Conservation (phyloP, 139 green algal species). For the Gonium pectorale region DNA sequence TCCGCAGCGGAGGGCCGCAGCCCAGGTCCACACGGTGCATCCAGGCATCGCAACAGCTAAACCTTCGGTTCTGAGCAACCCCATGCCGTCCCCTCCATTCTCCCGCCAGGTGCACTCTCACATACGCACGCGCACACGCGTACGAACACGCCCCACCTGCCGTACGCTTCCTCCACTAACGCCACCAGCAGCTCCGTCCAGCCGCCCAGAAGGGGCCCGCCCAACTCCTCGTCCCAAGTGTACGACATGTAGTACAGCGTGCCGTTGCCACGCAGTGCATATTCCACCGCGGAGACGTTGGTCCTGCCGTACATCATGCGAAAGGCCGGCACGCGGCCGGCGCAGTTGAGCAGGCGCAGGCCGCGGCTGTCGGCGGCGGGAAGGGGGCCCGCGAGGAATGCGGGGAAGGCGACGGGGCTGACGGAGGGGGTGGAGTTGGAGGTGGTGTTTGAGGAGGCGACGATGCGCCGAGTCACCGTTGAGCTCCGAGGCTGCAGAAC, state of each 20-base stretch:
- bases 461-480: too few species aligned
- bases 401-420: background rate
- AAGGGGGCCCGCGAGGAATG: background rate
- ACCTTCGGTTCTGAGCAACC: too few species aligned
- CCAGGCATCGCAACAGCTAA: too few species aligned
- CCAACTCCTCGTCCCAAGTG: conserved; percentile 30
- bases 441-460: background rate
- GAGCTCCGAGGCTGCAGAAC: too few species aligned
- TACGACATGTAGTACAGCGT: conserved; percentile 20
- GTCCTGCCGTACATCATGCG: too few species aligned
- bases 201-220: background rate
- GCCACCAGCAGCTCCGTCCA: background rate
- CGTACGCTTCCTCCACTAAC: conserved; percentile 30
- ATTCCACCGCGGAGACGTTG: background rate
- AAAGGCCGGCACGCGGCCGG: too few species aligned
- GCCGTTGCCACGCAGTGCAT: background rate
- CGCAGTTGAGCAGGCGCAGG: background rate
- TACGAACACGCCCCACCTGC: conserved; percentile 15
- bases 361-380: conserved; percentile 13
- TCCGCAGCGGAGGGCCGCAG: too few species aligned
- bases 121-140: too few species aligned
- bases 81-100: too few species aligned
- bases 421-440: background rate
- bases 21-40: too few species aligned
- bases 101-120: too few species aligned